A percentile compares a stretch with the other conserved stretches of the same genome.
Evolutionary conservation across 768 basidiomycete genomes (phyloP).

Genomic region (Hebeloma cylindrosporum): DNA sequence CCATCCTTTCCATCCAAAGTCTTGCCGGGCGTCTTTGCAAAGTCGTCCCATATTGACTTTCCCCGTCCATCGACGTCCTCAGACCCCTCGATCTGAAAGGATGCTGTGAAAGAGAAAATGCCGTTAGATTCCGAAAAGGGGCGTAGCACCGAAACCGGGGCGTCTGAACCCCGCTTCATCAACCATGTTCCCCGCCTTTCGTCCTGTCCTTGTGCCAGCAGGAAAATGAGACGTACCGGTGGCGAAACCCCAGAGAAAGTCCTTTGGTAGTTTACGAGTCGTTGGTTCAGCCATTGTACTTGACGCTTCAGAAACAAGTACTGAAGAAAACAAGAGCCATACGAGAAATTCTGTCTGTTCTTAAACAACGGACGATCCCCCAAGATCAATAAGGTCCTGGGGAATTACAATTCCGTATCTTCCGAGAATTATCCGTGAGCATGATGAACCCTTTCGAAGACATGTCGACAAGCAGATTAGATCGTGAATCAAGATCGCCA

Average conservation of each 20-base stretch:
- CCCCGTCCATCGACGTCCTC: constrained; percentile 58
- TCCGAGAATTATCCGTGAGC: constrained; percentile 52
- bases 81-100: constrained; percentile 77
- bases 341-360: constrained; percentile 27
- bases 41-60: constrained; percentile 76
- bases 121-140: constrained; percentile 7
- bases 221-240: constrained; percentile 47
- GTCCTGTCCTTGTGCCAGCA: too few relatives aligned
- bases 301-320: constrained; percentile 23
- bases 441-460: constrained; percentile 26
- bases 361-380: constrained; percentile 43
- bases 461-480: constrained; percentile 22
- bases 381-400: constrained; percentile 44
- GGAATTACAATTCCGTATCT: constrained; percentile 32
- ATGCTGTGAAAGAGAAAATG: constrained; percentile 37
- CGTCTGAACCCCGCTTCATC: background rate
- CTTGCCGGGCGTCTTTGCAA: constrained; percentile 63
- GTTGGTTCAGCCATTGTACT: constrained; percentile 33
- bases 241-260: constrained; percentile 72
- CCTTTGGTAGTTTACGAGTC: constrained; percentile 46
- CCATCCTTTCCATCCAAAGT: constrained; percentile 67
- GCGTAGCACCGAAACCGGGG: background rate
- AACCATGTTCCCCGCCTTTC: too few relatives aligned
- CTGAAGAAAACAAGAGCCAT: constrained; percentile 30
- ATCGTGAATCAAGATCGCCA: constrained; percentile 23